These are phyloP conservation scores for Dactylellina leptospora DNA, from an alignment of 2,329 filamentous ascomycete genomes.

Conservation along the genomic window DNA sequence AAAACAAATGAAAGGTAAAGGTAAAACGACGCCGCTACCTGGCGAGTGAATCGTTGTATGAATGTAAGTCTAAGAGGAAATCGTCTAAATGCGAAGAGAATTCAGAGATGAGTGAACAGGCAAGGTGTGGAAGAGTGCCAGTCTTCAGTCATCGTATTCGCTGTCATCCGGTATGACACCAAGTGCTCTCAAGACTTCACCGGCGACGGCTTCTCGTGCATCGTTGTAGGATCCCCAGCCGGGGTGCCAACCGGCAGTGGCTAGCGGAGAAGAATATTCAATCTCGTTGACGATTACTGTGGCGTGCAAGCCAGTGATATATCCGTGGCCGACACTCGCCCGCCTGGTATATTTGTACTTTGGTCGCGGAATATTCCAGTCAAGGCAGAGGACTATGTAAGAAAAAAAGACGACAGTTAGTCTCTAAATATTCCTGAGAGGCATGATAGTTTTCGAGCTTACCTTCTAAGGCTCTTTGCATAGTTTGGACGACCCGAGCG, in stretches of 20 bases:
- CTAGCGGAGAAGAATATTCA: constrained; percentile 50
- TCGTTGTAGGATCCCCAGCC: constrained; percentile 52
- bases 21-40: constrained; percentile 14
- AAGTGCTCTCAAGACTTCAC: constrained; percentile 42
- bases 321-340: constrained; percentile 30
- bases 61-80: not conserved
- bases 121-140: not conserved
- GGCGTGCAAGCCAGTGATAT: constrained; percentile 44
- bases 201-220: constrained; percentile 49
- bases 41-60: constrained; percentile 5
- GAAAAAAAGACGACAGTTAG: constrained; percentile 6
- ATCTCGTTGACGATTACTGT: constrained; percentile 50
- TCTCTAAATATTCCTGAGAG: not conserved
- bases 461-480: constrained; percentile 52
- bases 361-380: constrained; percentile 46
- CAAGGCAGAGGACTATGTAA: constrained; percentile 28
- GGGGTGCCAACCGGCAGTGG: constrained; percentile 47
- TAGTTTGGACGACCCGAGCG: constrained; percentile 36
- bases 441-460: constrained; percentile 7
- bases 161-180: constrained; percentile 47
- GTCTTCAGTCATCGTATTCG: constrained; percentile 43
- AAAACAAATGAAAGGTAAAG: not conserved
- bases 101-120: not conserved
- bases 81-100: not conserved
- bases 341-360: constrained; percentile 49